Percentiles rank a stretch among this genome's conserved stretches.
phyloP scores from a whole-genome alignment of 108 stramenopile species.

The Hondaea fermentalgiana region DNA sequence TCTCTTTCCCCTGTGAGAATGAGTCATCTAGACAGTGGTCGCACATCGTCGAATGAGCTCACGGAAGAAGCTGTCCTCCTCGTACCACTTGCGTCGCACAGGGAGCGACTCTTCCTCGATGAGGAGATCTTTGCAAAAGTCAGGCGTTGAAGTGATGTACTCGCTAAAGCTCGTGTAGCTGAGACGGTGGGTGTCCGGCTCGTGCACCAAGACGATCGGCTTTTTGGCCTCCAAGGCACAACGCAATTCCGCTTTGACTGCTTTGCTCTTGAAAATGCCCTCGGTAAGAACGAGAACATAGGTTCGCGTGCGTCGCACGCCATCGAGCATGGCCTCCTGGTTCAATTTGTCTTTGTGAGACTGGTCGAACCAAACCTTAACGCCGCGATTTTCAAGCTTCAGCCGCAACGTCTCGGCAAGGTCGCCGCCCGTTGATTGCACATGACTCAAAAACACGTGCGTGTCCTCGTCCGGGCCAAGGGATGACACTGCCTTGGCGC shows the following conservation, averaged over 20 bases:
- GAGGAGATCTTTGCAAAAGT: background rate
- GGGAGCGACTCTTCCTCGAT: background rate
- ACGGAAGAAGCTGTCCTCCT: no score
- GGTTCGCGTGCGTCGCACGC: background rate
- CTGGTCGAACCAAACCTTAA: background rate
- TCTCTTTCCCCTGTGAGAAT: no score
- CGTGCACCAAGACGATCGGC: background rate
- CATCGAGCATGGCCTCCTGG: background rate
- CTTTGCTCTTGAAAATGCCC: background rate
- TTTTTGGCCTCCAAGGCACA: background rate
- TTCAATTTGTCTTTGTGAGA: background rate
- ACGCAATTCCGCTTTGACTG: background rate
- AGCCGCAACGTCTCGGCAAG: background rate
- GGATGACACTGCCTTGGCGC: background rate
- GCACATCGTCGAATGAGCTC: no score
- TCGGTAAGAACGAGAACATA: background rate
- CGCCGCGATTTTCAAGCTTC: background rate
- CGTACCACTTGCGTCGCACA: no score
- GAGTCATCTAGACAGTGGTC: no score
- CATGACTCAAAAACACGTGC: background rate
- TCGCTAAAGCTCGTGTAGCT: background rate
- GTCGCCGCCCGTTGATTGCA: background rate
- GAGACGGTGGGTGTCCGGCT: background rate
- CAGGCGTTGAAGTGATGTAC: background rate
- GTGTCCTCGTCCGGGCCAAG: background rate